phyloP scores from a whole-genome alignment of 2,329 filamentous ascomycete genomes.

The Tetracladium maxilliforme region DNA sequence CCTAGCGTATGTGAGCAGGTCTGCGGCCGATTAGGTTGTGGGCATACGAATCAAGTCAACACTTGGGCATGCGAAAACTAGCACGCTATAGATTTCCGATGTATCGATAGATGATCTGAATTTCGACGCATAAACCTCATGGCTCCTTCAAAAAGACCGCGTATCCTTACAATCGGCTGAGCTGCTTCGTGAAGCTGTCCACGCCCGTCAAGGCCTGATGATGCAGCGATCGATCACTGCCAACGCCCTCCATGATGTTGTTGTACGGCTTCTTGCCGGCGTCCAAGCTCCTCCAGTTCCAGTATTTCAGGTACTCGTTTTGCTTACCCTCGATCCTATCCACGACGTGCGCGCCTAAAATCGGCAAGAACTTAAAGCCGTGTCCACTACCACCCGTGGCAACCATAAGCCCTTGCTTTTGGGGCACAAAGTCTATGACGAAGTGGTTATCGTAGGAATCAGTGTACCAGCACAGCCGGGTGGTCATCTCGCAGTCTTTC shows the following conservation, averaged over 20 bases:
- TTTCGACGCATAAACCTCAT: too few species aligned
- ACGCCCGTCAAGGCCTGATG: constrained; percentile 6
- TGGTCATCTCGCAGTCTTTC: constrained; percentile 12
- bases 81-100: too few species aligned
- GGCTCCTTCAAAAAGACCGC: too few species aligned
- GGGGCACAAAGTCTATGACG: constrained; percentile 34
- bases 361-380: constrained; percentile 46
- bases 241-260: constrained; percentile 1
- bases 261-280: constrained; percentile 1
- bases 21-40: too few species aligned
- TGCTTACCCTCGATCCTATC: constrained; percentile 26
- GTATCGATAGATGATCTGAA: too few species aligned
- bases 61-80: too few species aligned
- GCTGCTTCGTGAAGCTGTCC: too few species aligned
- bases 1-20: too few species aligned
- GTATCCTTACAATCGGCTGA: too few species aligned
- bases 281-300: constrained; percentile 8
- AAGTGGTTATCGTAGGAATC: constrained; percentile 40
- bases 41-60: too few species aligned
- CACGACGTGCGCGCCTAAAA: constrained; percentile 37
- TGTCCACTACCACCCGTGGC: constrained; percentile 48
- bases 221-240: not conserved
- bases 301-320: constrained; percentile 9
- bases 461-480: constrained; percentile 38
- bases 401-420: constrained; percentile 35